phyloP scores from a whole-genome alignment of 768 basidiomycete genomes.

The Clitopilus passeckerianus region DNA sequence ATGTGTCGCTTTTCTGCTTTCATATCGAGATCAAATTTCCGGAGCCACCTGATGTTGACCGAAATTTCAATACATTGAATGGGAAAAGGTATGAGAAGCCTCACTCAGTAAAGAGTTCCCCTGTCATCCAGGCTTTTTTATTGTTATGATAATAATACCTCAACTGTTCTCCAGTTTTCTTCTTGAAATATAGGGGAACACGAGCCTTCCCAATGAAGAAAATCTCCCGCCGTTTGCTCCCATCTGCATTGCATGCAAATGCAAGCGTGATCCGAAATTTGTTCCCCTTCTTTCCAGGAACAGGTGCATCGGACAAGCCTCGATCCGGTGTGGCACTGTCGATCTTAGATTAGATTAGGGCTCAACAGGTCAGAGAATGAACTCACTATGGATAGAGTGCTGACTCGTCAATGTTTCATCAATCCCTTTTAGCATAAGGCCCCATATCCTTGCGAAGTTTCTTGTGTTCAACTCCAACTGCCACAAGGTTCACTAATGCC shows the following conservation, averaged over 20 bases:
- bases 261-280: constrained; percentile 26
- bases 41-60: constrained; percentile 18
- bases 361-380: no score
- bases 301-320: constrained; percentile 17
- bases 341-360: no score
- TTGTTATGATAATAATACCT: constrained; percentile 31
- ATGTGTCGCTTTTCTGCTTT: constrained; percentile 1
- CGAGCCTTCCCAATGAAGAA: constrained; percentile 27
- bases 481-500: no score
- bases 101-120: constrained; percentile 19
- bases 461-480: no score
- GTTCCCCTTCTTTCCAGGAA: constrained; percentile 24
- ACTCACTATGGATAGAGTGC: no score
- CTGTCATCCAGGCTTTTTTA: constrained; percentile 33
- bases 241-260: constrained; percentile 28
- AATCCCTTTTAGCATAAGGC: no score
- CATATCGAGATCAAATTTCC: constrained; percentile 24
- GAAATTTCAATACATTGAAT: no score
- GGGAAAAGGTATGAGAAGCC: no score
- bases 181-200: constrained; percentile 21
- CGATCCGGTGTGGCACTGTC: constrained; percentile 25
- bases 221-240: constrained; percentile 20
- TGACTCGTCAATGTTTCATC: no score
- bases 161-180: constrained; percentile 21
- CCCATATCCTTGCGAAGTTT: no score